Evolutionary conservation across 805 yeast species (phyloP).

Genomic region (Sugiyamaella boreocaroliniensis): DNA sequence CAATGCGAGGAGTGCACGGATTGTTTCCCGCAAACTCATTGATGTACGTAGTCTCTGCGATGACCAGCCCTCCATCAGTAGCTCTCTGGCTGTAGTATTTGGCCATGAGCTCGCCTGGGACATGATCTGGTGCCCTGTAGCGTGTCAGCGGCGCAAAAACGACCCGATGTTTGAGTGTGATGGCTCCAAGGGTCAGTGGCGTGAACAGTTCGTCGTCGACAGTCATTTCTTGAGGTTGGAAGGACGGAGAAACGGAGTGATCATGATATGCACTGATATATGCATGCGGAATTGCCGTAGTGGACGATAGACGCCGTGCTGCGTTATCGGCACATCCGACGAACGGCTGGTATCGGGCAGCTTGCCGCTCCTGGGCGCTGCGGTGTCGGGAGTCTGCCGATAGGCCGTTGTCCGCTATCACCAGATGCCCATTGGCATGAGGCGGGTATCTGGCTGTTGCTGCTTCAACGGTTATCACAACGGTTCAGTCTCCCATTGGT

Average conservation of each 20-base stretch:
- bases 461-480: no score
- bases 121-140: constrained; percentile 30
- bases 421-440: no score
- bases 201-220: constrained; percentile 23
- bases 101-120: constrained; percentile 41
- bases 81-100: constrained; percentile 55
- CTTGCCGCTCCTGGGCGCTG: no score
- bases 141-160: constrained; percentile 50
- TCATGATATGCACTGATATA: neutral
- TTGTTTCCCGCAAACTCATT: constrained; percentile 35
- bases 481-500: no score
- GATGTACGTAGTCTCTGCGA: constrained; percentile 52
- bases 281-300: neutral
- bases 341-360: no score
- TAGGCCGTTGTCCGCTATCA: no score
- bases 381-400: no score
- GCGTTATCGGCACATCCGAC: neutral
- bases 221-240: neutral
- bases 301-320: neutral
- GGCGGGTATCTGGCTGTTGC: no score
- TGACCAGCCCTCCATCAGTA: constrained; percentile 47
- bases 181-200: constrained; percentile 34
- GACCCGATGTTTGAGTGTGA: constrained; percentile 34
- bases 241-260: neutral
- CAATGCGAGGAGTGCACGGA: constrained; percentile 26